Percentiles rank a stretch among this genome's conserved stretches.
These are phyloP conservation scores for Candida sp. DNA, from an alignment of 1,139 yeast genomes.

Conservation along the genomic window DNA sequence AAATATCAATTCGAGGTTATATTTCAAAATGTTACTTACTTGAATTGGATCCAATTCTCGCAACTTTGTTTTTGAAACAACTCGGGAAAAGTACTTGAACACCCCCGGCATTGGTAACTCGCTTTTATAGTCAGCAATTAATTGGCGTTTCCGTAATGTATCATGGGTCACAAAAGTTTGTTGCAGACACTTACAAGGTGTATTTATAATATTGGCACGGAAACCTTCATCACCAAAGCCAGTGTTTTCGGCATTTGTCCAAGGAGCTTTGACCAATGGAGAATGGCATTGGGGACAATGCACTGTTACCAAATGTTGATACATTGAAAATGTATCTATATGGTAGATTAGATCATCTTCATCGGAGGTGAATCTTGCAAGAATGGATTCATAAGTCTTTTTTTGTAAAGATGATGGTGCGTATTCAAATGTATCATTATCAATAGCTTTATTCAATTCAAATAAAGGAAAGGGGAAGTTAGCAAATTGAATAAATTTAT, in stretches of 20 bases:
- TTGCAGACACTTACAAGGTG: background rate
- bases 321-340: conserved; percentile 3
- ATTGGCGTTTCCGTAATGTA: conserved; percentile 16
- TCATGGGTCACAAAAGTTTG: conserved; percentile 13
- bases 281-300: conserved; percentile 18
- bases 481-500: conserved; percentile 18
- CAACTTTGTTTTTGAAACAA: conserved; percentile 1
- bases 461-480: conserved; percentile 24
- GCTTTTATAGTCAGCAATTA: conserved; percentile 17
- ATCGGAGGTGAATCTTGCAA: conserved; percentile 2
- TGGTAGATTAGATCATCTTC: conserved; percentile 3
- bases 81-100: conserved; percentile 7
- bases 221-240: conserved; percentile 23
- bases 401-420: conserved; percentile 7
- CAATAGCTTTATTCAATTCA: conserved; percentile 16
- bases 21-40: conserved; percentile 1
- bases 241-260: conserved; percentile 10
- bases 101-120: conserved; percentile 11
- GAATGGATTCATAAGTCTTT: background rate
- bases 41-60: conserved; percentile 7
- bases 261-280: conserved; percentile 10
- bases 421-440: conserved; percentile 17
- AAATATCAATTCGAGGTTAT: conserved; percentile 2
- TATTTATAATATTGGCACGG: background rate
- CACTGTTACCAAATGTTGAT: conserved; percentile 4